Evolutionary conservation across 2,329 filamentous ascomycete species (phyloP).

Genomic region (Aspergillus fumigatus): DNA sequence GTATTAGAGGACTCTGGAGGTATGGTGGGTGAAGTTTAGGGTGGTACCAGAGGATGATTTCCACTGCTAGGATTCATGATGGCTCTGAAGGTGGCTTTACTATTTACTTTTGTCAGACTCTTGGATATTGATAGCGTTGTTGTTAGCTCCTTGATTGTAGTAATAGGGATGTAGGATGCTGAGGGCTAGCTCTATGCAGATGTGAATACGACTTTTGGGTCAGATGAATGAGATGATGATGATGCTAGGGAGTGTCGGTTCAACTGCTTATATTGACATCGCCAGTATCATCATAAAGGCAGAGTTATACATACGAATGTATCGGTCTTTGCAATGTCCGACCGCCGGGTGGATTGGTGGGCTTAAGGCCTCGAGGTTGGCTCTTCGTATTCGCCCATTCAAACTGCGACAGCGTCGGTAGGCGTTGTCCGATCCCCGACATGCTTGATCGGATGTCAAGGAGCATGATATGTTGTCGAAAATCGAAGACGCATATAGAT

Average conservation of each 20-base stretch:
- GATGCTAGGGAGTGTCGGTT: background rate
- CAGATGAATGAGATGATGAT: background rate
- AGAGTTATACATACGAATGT: background rate
- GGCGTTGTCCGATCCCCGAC: background rate
- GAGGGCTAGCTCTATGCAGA: no score
- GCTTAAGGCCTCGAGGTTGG: no score
- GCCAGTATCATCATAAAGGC: background rate
- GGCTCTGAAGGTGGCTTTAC: no score
- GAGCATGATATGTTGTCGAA: background rate
- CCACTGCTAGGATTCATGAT: no score
- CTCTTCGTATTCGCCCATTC: background rate
- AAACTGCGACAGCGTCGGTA: background rate
- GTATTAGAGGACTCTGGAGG: no score
- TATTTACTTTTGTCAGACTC: no score
- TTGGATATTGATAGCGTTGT: no score
- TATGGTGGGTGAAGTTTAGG: no score
- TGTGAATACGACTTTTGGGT: background rate
- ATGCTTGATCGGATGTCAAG: background rate
- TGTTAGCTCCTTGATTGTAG: no score
- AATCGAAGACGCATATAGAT: background rate
- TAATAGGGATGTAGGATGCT: no score
- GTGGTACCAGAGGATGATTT: no score
- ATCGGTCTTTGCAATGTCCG: background rate
- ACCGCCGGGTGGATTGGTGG: background rate
- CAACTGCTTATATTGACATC: background rate